phyloP scores from a whole-genome alignment of 1,284 basidiomycete genomes.

The Pholiota adiposa region DNA sequence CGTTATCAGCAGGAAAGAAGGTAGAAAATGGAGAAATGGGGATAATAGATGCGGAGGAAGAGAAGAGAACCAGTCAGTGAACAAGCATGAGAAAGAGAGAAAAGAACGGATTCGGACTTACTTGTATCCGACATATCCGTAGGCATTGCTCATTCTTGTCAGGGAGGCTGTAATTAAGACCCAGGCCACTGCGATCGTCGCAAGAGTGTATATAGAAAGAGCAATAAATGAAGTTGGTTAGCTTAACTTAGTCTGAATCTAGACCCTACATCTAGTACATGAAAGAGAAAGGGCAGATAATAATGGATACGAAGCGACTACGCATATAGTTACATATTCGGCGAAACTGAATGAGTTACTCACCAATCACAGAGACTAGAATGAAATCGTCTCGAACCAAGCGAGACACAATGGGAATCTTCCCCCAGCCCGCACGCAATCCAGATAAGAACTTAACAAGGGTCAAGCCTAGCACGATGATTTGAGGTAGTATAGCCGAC shows the following conservation, averaged over 20 bases:
- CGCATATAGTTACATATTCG: background rate
- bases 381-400: conserved; percentile 24
- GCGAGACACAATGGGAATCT: conserved; percentile 22
- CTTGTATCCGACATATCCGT: conserved; percentile 25
- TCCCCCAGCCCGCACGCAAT: conserved; percentile 23
- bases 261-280: no score
- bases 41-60: background rate
- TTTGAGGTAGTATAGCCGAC: conserved; percentile 20
- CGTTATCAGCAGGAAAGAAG: background rate
- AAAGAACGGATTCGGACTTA: conserved; percentile 22
- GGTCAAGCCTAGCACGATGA: conserved; percentile 21
- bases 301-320: background rate
- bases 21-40: background rate
- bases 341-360: conserved; percentile 1
- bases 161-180: conserved; percentile 18
- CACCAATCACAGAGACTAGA: conserved; percentile 20
- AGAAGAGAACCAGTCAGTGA: conserved; percentile 2
- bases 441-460: conserved; percentile 22
- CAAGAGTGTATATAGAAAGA: background rate
- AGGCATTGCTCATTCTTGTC: conserved; percentile 20
- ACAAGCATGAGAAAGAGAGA: conserved; percentile 22
- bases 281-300: background rate
- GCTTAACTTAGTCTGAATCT: conserved; percentile 3
- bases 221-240: background rate
- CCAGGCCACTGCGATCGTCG: conserved; percentile 14